Evolutionary conservation across 2,329 filamentous ascomycete species (phyloP).

Genomic region (Aspergillus tamarii): DNA sequence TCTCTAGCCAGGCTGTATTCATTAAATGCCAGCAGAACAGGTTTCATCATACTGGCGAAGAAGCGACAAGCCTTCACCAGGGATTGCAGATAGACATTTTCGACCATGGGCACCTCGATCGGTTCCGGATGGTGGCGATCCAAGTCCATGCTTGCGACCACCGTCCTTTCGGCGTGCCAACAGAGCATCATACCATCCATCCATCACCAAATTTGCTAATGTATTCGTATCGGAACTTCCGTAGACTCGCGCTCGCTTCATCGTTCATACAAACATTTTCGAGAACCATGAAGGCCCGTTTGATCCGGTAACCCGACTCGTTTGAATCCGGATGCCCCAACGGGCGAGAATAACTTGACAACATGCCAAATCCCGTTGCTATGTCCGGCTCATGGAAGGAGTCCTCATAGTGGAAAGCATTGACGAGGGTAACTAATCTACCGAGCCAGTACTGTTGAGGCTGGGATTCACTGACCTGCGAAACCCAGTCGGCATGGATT

Average conservation of each 20-base stretch:
- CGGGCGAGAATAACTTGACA: constrained; percentile 25
- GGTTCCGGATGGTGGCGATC: not conserved
- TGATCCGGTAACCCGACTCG: constrained; percentile 28
- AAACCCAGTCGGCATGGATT: not conserved
- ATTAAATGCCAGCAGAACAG: not conserved
- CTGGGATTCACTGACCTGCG: constrained; percentile 29
- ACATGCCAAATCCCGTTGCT: constrained; percentile 29
- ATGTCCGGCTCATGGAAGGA: constrained; percentile 34
- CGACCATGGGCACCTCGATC: not conserved
- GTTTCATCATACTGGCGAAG: not conserved
- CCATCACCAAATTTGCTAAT: constrained; percentile 24
- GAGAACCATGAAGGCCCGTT: constrained; percentile 39
- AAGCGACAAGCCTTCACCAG: not conserved
- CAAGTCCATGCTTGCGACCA: not conserved
- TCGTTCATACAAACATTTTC: constrained; percentile 37
- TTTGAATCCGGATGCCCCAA: constrained; percentile 17
- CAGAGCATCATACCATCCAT: constrained; percentile 20
- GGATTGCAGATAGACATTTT: not conserved
- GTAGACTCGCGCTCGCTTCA: constrained; percentile 39
- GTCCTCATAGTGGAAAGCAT: constrained; percentile 37
- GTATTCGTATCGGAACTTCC: constrained; percentile 33
- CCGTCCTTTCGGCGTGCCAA: not conserved
- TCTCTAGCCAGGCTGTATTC: not conserved
- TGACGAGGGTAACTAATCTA: constrained; percentile 34
- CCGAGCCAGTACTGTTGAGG: constrained; percentile 37